Conservation (phyloP, 2,329 filamentous ascomycete species). For the Ophiostoma sp. region DNA sequence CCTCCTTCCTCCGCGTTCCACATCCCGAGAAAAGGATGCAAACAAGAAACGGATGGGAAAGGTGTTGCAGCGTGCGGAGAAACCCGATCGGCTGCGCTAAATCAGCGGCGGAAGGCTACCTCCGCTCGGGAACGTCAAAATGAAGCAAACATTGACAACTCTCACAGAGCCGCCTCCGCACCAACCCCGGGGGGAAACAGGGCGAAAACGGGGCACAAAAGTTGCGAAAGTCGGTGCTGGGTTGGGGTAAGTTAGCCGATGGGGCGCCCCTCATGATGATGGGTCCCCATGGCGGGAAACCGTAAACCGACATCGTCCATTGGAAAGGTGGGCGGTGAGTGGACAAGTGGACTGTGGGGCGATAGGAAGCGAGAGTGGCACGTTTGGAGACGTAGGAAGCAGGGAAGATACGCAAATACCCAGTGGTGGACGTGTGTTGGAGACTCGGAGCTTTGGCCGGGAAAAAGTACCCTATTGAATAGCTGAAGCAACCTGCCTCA, state of each 20-base stretch:
- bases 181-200: not conserved
- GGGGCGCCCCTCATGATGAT: not conserved
- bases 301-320: not conserved
- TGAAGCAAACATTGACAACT: not conserved
- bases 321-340: no score
- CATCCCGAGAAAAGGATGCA: not conserved
- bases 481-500: no score
- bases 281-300: not conserved
- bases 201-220: not conserved
- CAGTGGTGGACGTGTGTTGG: no score
- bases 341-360: no score
- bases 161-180: not conserved
- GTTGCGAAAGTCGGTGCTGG: not conserved
- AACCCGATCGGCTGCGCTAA: not conserved
- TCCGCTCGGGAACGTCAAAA: not conserved
- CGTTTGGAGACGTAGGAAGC: no score
- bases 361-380: no score
- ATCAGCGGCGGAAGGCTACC: not conserved
- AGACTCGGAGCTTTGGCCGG: no score
- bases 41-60: not conserved
- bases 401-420: no score
- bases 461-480: no score
- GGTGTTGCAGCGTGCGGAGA: not conserved
- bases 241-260: not conserved
- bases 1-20: not conserved